Base-by-base conservation (phyloP, 2,329 filamentous ascomycete genomes). In the Epicoccum nigrum region DNA sequence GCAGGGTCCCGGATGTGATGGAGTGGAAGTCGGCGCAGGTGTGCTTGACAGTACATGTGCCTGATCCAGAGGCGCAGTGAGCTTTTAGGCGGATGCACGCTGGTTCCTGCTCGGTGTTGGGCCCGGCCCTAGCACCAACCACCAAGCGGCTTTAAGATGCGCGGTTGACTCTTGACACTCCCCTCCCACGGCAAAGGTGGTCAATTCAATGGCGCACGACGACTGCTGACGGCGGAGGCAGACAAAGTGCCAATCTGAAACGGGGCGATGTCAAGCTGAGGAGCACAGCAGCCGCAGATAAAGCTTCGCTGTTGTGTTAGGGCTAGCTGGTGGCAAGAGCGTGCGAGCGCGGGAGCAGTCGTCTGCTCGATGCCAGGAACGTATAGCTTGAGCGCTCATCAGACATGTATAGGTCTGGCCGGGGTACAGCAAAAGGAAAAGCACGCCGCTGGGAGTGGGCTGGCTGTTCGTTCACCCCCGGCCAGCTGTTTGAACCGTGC, bases 101-200 rank as follows among this genome's bases (percentile, higher is more conserved):
- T 60, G 62, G 55, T 58, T 61, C 50, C 53, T 63, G 62, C 62
- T 62, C 64, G 62, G 65, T 59, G 60, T 60, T 62, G 60, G 62
- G 42, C 51, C 60, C 68, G 67, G 64, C 64, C 69, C 68, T 71
- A 70, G 67, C 56, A 59, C 55, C 55, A 53, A 55, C 44, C 57
- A 67, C 59, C 63, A 68, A 65, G 64, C 64, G 63, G 60, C 61
- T 69, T 67, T 67, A 65, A 64, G 67, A 62, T 54, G 57, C 50
- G 52, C 48, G 48, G 56, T 60, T 34, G 56, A 58, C 59, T 56
- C 57, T 67, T 55, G 62, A 68, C 42, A 61, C 56, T 52, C 33
- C 44, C 33, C 56, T 52, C 33, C 44, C 33, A 52, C 43, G 44
- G 49, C 43, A 43, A 47, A 47, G 44, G 49, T 52, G 49, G 49